Base-by-base conservation (phyloP, 257 asterid species). In the Solanum peruvianum region DNA sequence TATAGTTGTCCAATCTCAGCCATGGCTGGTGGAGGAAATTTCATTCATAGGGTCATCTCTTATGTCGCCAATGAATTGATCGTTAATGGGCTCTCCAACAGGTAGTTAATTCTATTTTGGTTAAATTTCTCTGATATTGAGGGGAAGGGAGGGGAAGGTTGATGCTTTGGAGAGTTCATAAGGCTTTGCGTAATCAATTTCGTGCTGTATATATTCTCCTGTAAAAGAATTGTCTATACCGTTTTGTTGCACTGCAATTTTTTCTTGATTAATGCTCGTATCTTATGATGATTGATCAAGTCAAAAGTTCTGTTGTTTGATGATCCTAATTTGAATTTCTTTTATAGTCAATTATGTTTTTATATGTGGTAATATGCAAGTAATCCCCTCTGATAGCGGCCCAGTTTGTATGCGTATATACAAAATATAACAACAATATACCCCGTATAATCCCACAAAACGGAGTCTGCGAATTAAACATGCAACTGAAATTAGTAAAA, bases 21-120 rank as follows among this genome's bases (percentile, higher is more conserved):
- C 85, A 96, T 95, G 98, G 98, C 96, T 73, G 98, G 98, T 87
- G 98, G 98, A 31, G 98, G 96, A 82, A 94, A 93, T 91, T 94
- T 96, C 88, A 8, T 95, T 56, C 92, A 92, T 87, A 91, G 99
- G 84, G 98, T 93, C 3, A 64, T 96, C 2, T 86, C 91, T 7
- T 95, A 96, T 85, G 93, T 94, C 16, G 96, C 95, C 69, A 93
- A 96, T 75, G 96, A 92, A 85, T 58, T 93, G 33, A 81, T 93
- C 47, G 92, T 92, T 41, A 87, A 90, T 25, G 92, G 93, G 4
- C 91, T 92, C 8, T 91, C 99, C 70, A 96, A 96, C 92, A 95
- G 94, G 98, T 96, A 82, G 87, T 80, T 67, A 29, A 6, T 70
- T 31, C 76, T 7, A 31, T 69, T 70, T 70, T 70, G 42, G 44